A percentile compares a stretch with the other conserved stretches of the same genome.
Conservation (phyloP, 257 asterid genomes). For the Fraxinus quadrangulata region DNA sequence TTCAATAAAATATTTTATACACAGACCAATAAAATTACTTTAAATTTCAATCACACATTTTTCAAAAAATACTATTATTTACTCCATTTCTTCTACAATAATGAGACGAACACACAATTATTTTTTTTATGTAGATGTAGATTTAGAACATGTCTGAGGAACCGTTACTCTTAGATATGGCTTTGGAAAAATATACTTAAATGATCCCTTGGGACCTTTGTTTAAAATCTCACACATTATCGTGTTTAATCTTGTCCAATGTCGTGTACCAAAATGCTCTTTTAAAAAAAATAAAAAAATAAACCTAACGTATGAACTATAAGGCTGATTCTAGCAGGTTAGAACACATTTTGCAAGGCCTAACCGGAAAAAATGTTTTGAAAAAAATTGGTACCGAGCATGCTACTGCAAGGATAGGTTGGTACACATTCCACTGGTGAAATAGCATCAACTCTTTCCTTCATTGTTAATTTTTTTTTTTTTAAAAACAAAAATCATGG, state of each 20-base stretch:
- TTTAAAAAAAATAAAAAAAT: not conserved
- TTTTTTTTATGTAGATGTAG: too few relatives aligned
- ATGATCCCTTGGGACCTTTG: slow-evolving; percentile 11
- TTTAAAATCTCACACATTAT: too few relatives aligned
- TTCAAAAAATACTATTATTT: too few relatives aligned
- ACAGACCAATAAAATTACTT: too few relatives aligned
- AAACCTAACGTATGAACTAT: not conserved
- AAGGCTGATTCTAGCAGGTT: slow-evolving; percentile 48
- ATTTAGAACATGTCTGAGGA: too few relatives aligned
- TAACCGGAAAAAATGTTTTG: slow-evolving; percentile 86
- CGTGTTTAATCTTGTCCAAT: too few relatives aligned
- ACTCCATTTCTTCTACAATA: too few relatives aligned
- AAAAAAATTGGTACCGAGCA: slow-evolving; percentile 81
- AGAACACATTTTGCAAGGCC: slow-evolving; percentile 97
- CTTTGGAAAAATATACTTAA: not conserved
- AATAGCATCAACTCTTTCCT: not conserved
- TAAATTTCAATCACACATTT: too few relatives aligned
- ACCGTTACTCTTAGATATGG: not conserved
- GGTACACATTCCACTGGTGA: slow-evolving; percentile 14
- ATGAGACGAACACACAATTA: too few relatives aligned
- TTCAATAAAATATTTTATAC: too few relatives aligned
- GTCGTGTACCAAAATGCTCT: too few relatives aligned
- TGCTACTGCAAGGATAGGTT: slow-evolving; percentile 90
- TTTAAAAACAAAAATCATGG: not conserved
- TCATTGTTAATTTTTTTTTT: not conserved